Evolutionary conservation across 2,329 filamentous ascomycete genomes (phyloP).

Genomic region (Diaporthe vexans): DNA sequence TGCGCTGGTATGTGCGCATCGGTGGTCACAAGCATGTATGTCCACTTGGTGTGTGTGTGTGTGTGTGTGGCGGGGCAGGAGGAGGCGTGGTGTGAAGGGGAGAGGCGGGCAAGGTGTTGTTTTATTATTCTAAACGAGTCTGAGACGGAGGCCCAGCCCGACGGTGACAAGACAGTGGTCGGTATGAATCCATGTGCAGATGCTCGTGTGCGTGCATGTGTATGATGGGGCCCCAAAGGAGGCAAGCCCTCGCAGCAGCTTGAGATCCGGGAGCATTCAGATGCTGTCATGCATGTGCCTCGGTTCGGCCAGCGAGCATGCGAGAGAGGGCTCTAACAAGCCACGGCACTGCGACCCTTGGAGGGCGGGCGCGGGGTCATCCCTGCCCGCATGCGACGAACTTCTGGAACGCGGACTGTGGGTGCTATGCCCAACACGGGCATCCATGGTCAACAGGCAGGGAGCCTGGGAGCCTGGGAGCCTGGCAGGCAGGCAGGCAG

Average conservation of each 20-base stretch:
- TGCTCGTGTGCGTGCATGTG: background rate
- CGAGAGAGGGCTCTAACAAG: background rate
- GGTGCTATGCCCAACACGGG: slow-evolving; percentile 19
- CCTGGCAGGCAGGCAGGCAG: background rate
- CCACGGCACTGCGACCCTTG: background rate
- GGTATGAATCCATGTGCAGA: background rate
- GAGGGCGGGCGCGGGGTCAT: background rate
- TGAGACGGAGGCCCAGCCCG: slow-evolving; percentile 30
- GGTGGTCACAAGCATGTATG: too few species aligned
- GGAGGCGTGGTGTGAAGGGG: background rate
- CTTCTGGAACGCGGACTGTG: slow-evolving; percentile 19
- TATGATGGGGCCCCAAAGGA: background rate
- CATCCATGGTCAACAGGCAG: slow-evolving; percentile 25
- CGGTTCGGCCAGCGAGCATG: slow-evolving; percentile 13
- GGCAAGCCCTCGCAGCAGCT: background rate
- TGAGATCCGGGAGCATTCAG: slow-evolving; percentile 12
- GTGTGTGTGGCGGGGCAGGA: background rate
- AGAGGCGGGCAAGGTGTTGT: background rate
- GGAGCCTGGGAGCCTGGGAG: background rate
- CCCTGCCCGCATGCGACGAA: slow-evolving; percentile 16
- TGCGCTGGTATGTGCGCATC: background rate
- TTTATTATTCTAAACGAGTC: slow-evolving; percentile 30
- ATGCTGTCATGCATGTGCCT: slow-evolving; percentile 24
- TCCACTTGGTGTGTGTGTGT: background rate
- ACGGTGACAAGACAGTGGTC: background rate